Conservation (phyloP, 768 basidiomycete genomes). For the Termitomyces titanicus region DNA sequence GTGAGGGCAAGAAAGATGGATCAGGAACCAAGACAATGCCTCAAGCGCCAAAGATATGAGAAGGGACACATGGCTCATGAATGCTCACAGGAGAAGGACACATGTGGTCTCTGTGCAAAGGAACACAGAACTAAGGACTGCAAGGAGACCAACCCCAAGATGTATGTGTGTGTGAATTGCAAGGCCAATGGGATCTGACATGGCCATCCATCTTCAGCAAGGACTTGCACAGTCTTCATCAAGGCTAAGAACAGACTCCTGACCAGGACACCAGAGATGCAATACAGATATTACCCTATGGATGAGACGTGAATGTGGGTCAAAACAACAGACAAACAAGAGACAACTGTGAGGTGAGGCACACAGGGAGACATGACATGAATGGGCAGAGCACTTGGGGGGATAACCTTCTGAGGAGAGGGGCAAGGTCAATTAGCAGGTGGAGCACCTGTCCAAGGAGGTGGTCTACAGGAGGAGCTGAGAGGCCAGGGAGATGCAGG, state of each 20-base stretch:
- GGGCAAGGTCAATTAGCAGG: too few relatives aligned
- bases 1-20: constrained; percentile 8
- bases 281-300: constrained; percentile 12
- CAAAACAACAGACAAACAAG: not conserved
- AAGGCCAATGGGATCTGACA: constrained; percentile 2
- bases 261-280: constrained; percentile 8
- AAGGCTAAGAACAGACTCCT: constrained; percentile 3
- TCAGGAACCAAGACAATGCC: too few relatives aligned
- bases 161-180: constrained; percentile 21
- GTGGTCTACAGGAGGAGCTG: too few relatives aligned
- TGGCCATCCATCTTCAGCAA: constrained; percentile 21
- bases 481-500: too few relatives aligned
- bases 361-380: not conserved
- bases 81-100: constrained; percentile 9
- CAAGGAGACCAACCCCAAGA: constrained; percentile 1
- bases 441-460: too few relatives aligned
- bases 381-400: too few relatives aligned
- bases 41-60: not conserved
- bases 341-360: not conserved
- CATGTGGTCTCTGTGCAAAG: constrained; percentile 11
- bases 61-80: constrained; percentile 12
- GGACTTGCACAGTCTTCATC: constrained; percentile 18
- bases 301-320: constrained; percentile 9
- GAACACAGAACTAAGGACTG: constrained; percentile 18
- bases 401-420: not conserved